Conservation (phyloP, 108 stramenopile species). For the Fistulifera pelliculosa region DNA sequence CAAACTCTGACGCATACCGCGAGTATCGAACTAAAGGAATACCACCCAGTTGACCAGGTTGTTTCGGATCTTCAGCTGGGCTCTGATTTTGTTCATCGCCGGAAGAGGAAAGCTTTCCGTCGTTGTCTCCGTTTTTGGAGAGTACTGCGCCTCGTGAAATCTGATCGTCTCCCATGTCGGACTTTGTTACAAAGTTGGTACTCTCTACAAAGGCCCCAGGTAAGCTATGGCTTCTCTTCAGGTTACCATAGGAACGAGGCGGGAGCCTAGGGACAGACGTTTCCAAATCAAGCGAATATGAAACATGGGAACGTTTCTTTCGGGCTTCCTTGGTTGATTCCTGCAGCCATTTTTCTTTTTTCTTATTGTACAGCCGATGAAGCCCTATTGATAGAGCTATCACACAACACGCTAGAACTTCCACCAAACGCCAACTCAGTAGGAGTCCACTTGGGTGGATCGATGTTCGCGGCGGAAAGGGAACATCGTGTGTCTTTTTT, state of each 20-base stretch:
- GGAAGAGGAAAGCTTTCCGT: not conserved
- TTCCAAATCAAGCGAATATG: constrained; percentile 2
- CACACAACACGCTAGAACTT: constrained; percentile 2
- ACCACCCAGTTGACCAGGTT: constrained; percentile 15
- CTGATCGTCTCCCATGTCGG: no score
- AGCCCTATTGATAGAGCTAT: not conserved
- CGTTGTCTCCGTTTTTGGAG: no score
- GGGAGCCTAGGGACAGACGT: constrained; percentile 1
- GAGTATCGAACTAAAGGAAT: constrained; percentile 78
- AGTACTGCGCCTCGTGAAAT: constrained; percentile 3
- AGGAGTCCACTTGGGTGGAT: constrained; percentile 11
- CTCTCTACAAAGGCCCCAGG: not conserved
- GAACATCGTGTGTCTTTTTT: not conserved
- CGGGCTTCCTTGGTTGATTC: not conserved
- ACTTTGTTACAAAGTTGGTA: no score
- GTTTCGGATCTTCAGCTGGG: not conserved
- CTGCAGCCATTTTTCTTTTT: constrained; percentile 11
- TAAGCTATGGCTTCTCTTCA: constrained; percentile 10
- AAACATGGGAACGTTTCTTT: not conserved
- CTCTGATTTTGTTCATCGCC: not conserved
- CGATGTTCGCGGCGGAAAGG: not conserved
- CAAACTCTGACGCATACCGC: constrained; percentile 74
- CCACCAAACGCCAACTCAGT: constrained; percentile 17
- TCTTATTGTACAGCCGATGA: constrained; percentile 11
- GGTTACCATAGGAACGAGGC: not conserved